A percentile compares a stretch with the other conserved stretches of the same genome.
Conservation (phyloP, 768 basidiomycete species). For the Clavaria fumosa region DNA sequence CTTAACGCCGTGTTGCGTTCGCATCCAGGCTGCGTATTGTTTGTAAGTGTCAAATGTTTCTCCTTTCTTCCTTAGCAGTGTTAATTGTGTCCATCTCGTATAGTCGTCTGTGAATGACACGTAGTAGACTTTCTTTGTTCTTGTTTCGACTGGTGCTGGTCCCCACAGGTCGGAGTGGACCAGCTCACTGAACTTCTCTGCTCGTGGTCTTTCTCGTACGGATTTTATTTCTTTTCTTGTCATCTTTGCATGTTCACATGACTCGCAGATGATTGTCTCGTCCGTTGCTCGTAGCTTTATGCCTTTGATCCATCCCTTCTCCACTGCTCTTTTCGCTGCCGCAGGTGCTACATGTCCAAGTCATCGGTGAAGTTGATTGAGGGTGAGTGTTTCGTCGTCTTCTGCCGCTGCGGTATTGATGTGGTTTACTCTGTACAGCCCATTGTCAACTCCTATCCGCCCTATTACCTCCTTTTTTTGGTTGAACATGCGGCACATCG, state of each 20-base stretch:
- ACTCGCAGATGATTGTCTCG: conserved; percentile 13
- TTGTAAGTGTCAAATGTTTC: conserved; percentile 14
- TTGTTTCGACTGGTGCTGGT: conserved; percentile 13
- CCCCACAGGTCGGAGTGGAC: conserved; percentile 25
- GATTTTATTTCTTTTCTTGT: conserved; percentile 9
- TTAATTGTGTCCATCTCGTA: conserved; percentile 8
- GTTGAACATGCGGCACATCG: conserved; percentile 15
- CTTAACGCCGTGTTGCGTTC: conserved; percentile 13
- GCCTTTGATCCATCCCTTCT: conserved; percentile 13
- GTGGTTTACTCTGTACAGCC: conserved; percentile 13
- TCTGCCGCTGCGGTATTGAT: conserved; percentile 7
- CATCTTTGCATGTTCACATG: conserved; percentile 20
- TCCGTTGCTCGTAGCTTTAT: conserved; percentile 13
- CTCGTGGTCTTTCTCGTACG: conserved; percentile 6
- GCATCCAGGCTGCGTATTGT: conserved; percentile 14
- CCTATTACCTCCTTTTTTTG: conserved; percentile 10
- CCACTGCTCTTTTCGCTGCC: conserved; percentile 12
- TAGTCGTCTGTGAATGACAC: conserved; percentile 18
- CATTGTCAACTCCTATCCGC: conserved; percentile 9
- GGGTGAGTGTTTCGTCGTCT: conserved; percentile 11
- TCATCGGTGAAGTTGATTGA: conserved; percentile 15
- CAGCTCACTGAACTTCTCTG: conserved; percentile 6
- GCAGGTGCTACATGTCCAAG: conserved; percentile 15
- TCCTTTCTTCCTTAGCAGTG: conserved; percentile 12
- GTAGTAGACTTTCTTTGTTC: conserved; percentile 14